Conservation (phyloP, 2,329 filamentous ascomycete genomes). For the Nemania abortiva region DNA sequence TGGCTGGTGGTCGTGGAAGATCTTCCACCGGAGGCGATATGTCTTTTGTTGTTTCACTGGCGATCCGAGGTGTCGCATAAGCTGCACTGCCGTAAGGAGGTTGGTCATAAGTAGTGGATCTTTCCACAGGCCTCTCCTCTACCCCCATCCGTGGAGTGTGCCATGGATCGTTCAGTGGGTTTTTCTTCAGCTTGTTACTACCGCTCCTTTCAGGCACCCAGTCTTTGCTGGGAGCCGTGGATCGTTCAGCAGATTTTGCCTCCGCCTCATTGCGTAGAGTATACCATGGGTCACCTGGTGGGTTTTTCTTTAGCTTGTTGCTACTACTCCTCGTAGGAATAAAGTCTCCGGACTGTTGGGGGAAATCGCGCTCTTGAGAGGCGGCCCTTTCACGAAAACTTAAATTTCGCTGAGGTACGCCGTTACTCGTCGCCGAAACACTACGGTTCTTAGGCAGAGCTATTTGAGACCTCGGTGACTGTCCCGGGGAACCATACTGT, state of each 20-base stretch:
- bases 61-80: conserved; percentile 21
- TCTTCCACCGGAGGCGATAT: conserved; percentile 38
- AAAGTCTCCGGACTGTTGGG: conserved; percentile 53
- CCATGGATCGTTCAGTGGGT: conserved; percentile 66
- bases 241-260: conserved; percentile 53
- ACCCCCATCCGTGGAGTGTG: conserved; percentile 58
- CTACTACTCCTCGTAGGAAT: conserved; percentile 63
- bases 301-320: conserved; percentile 70
- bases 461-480: conserved; percentile 48
- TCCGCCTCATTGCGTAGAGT: conserved; percentile 59
- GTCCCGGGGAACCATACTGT: conserved; percentile 47
- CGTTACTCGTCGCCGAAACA: conserved; percentile 45
- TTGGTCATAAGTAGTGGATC: conserved; percentile 47
- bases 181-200: conserved; percentile 71
- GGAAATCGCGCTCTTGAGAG: conserved; percentile 57
- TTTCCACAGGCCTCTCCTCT: conserved; percentile 55
- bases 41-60: conserved; percentile 34
- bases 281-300: conserved; percentile 64
- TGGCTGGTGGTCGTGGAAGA: conserved; percentile 42
- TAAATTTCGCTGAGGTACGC: conserved; percentile 65
- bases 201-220: conserved; percentile 56
- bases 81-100: conserved; percentile 16
- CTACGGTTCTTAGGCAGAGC: conserved; percentile 45
- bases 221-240: conserved; percentile 37
- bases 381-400: conserved; percentile 72